phyloP scores from a whole-genome alignment of 176 grass and related monocot species.

The Bonia amplexicaulis region DNA sequence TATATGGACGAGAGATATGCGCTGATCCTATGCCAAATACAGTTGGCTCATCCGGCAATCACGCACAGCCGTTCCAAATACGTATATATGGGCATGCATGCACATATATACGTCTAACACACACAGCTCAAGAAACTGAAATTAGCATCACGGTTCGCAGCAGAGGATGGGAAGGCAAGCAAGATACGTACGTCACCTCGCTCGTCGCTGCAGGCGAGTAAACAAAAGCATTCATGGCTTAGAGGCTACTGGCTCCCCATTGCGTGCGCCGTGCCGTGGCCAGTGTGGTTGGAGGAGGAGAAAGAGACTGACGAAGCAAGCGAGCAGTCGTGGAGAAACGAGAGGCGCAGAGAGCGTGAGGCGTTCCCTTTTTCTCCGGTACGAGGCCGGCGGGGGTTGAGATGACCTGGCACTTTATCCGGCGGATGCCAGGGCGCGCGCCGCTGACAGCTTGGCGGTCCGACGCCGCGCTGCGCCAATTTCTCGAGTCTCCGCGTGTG shows the following conservation, averaged over 20 bases:
- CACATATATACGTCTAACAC: too few relatives aligned
- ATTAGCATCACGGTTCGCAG: too few relatives aligned
- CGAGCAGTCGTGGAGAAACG: not conserved
- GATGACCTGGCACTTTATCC: not conserved
- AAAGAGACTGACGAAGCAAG: not conserved
- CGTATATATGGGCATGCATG: too few relatives aligned
- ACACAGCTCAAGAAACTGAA: too few relatives aligned
- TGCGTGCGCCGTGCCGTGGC: not conserved
- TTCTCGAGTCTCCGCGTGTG: not conserved
- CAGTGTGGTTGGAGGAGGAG: slow-evolving; percentile 1
- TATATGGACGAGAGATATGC: too few relatives aligned
- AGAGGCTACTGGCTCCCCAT: not conserved
- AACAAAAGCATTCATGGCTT: not conserved
- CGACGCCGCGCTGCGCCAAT: not conserved
- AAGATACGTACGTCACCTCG: not conserved
- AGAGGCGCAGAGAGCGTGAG: not conserved
- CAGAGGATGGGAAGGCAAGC: too few relatives aligned
- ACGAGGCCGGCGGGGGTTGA: too few relatives aligned
- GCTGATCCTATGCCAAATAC: too few relatives aligned
- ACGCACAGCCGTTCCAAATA: too few relatives aligned
- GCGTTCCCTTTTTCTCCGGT: not conserved
- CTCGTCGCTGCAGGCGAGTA: not conserved
- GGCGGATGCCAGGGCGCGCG: not conserved
- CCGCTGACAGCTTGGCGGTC: not conserved
- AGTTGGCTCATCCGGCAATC: too few relatives aligned